Base-by-base conservation (phyloP, 1,284 basidiomycete genomes). In the Melampsora americana region DNA sequence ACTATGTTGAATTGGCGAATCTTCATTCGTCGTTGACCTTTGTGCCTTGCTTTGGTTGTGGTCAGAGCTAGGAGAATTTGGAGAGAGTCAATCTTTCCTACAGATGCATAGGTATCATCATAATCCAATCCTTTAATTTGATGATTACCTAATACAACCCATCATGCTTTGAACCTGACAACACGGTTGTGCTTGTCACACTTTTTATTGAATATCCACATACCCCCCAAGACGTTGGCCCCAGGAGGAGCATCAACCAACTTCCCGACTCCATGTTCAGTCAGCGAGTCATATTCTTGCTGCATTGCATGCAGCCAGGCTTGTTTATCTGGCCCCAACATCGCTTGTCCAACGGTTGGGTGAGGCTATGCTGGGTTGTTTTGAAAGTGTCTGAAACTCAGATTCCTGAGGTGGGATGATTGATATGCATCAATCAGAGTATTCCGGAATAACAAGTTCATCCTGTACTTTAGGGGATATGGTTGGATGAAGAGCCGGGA, bases 101-200 rank as follows among this genome's bases (percentile, higher is more conserved):
- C 60, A n/a, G 28, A 62, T 62, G 60, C n/a, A 23, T 32, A 62
- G 5, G 60, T 62, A 18, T 62, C 60, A 62, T 18, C n/a, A 32
- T 62, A n/a, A n/a, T n/a, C n/a, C n/a, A n/a, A n/a, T n/a, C n/a
- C n/a, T n/a, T n/a, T n/a, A n/a, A n/a, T n/a, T 62, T 62, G 60
- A 62, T 62, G 60, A 32, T 62, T 62, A 16, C 60, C 60, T 48
- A 67, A 39, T 7, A 39, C 44, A 5, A 44, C 44, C 26, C 20
- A 67, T 18, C 66, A 7, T 7, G n/a, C 66, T 48, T 39, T 59
- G 66, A 53, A 48, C 18, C 26, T 18, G 26, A 26, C 16, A 9
- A 59, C 26, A 5, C 18, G 2, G 16, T 39, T 35, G 7, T 23
- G 16, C 16, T 67, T 35, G 26, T 59, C 30, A 23, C 66, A 9